Evolutionary conservation across 495 filamentous ascomycete species (phyloP), one percentile per base, ranked within the genome.

Genomic region (Astrothelium subdiscretum): DNA sequence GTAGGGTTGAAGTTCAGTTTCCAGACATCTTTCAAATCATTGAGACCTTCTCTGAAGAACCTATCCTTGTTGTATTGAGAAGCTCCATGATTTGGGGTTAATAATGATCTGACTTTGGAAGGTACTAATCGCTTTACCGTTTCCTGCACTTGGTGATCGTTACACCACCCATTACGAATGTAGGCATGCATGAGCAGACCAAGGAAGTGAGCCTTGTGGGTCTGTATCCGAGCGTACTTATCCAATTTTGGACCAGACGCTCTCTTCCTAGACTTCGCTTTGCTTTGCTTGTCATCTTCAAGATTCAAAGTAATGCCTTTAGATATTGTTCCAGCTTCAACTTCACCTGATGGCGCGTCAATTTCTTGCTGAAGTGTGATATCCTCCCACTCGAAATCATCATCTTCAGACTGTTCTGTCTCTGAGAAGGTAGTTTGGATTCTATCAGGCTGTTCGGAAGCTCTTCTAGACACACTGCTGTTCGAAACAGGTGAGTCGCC

Each of bases 81-180:
- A 59, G 85, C 75, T 44, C 76, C 73, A 12, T 81, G 75, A 26
- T 85, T 74, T 4, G 87, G 87, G 57, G 84, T 83, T 2, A 98
- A 74, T 40, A 84, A 81, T 8, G 75, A 76, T 32, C 84, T 69
- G 35, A 80, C 81, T 57, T 85, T 85, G 27, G 80, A 79, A 1
- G 81, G 75, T 4, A 96, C 63, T 27, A 89, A 76, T 31, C 73
- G 71, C 63, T 80, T 84, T 24, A 96, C 69, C 22, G 75, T 77
- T 35, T 72, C 73, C 71, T 84, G 65, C 43, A 86, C 77, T 63
- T 77, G 71, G 15, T 77, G 64, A 71, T 94, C 85, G 71, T 96
- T 96, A 70, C 92, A 97, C 92, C 92, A 97, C 59, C 77, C 72
- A 70, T 96, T 97, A 43, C 91, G 82, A 27, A 81, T 73, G 64